A percentile compares a stretch with the other conserved stretches of the same genome.
These are phyloP conservation scores for Globisporangium rhizosaccharum DNA, from an alignment of 352 stramenopile genomes.

Conservation along the genomic window DNA sequence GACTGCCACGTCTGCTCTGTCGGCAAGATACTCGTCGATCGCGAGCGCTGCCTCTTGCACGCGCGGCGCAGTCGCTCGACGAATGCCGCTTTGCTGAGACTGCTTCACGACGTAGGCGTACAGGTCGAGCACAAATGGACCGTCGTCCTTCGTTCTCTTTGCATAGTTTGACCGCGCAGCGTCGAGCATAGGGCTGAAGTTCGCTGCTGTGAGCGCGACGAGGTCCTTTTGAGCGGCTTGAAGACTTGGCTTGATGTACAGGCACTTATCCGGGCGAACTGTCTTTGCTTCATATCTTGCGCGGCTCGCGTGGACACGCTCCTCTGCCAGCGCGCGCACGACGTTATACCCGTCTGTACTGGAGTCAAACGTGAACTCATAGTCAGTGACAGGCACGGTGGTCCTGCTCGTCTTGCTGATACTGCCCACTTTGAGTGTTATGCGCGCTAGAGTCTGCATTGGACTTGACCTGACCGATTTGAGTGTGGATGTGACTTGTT, in stretches of 20 bases:
- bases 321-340: too few species aligned
- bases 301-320: too few species aligned
- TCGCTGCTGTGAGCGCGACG: neutral
- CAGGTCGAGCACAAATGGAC: neutral
- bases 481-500: too few species aligned
- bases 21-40: neutral
- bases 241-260: neutral
- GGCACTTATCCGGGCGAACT: neutral
- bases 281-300: neutral
- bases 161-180: neutral
- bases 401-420: too few species aligned
- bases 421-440: too few species aligned
- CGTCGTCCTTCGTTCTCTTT: neutral
- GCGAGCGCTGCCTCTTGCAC: neutral
- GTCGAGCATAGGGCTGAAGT: neutral
- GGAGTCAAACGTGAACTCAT: too few species aligned
- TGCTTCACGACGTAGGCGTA: neutral
- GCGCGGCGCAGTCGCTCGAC: neutral
- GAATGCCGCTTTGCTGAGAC: neutral
- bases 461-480: too few species aligned
- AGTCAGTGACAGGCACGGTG: too few species aligned
- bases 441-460: too few species aligned
- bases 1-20: slow-evolving; percentile 2
- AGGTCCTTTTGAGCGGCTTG: neutral
- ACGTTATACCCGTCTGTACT: too few species aligned